Conservation (phyloP, 495 filamentous ascomycete species). For the Aspergillus incahuasiensis region DNA sequence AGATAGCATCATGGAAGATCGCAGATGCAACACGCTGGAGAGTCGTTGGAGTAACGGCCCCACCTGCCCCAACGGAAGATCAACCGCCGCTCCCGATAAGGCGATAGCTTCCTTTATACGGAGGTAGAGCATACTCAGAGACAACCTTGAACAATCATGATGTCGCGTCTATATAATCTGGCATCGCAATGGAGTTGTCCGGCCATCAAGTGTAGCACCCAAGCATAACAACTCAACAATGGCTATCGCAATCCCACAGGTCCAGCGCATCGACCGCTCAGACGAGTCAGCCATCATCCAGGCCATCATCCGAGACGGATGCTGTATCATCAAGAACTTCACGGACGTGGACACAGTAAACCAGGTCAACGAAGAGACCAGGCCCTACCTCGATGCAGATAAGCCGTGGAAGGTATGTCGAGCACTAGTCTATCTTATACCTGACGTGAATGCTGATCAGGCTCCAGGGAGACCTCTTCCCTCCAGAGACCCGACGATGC, state of each 20-base stretch:
- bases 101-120: background rate
- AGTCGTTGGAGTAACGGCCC: background rate
- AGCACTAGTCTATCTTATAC: background rate
- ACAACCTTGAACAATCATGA: background rate
- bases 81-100: background rate
- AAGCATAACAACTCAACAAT: background rate
- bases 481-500: slow-evolving; percentile 19
- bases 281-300: slow-evolving; percentile 7
- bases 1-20: background rate
- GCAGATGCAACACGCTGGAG: background rate
- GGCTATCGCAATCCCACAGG: slow-evolving; percentile 6
- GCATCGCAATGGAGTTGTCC: background rate
- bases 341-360: slow-evolving; percentile 8
- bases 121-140: background rate
- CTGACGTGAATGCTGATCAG: background rate
- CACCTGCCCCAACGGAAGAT: background rate
- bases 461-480: slow-evolving; percentile 19
- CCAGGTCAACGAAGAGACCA: slow-evolving; percentile 9
- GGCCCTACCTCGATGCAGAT: slow-evolving; percentile 15
- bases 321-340: slow-evolving; percentile 21
- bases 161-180: background rate
- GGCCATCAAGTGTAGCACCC: background rate
- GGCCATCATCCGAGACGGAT: slow-evolving; percentile 14
- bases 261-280: slow-evolving; percentile 11
- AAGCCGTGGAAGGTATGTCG: slow-evolving; percentile 17